phyloP scores from a whole-genome alignment of 495 filamentous ascomycete genomes.

The Penicillium ucsense region DNA sequence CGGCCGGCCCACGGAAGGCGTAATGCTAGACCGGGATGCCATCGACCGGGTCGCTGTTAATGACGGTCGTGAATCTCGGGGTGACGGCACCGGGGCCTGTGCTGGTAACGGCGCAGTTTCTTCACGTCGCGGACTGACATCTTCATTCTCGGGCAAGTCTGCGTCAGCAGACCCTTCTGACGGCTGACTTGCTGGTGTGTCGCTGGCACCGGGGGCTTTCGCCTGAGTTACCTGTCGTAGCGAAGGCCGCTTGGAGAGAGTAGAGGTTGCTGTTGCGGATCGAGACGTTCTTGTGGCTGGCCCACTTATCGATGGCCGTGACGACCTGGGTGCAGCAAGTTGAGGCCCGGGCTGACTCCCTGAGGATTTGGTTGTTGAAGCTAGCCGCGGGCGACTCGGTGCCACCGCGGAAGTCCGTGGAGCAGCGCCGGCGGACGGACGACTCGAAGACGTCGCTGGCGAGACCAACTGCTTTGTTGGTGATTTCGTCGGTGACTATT shows the following conservation, averaged over 20 bases:
- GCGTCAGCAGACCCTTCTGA: slow-evolving; percentile 25
- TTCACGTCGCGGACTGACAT: slow-evolving; percentile 14
- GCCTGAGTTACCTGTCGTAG: slow-evolving; percentile 22
- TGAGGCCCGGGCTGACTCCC: slow-evolving; percentile 54
- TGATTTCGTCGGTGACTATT: slow-evolving; percentile 66
- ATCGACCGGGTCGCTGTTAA: slow-evolving; percentile 16
- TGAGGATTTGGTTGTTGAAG: slow-evolving; percentile 46
- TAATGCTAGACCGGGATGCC: slow-evolving; percentile 16
- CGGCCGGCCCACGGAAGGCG: slow-evolving; percentile 20
- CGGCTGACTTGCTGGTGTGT: slow-evolving; percentile 15
- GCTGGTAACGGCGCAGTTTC: not conserved
- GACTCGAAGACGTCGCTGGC: slow-evolving; percentile 46
- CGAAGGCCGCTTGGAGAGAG: slow-evolving; percentile 30
- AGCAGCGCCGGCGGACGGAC: slow-evolving; percentile 40
- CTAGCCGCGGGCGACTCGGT: slow-evolving; percentile 42
- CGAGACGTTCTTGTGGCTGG: slow-evolving; percentile 23
- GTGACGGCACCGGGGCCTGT: slow-evolving; percentile 1
- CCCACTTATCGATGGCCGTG: slow-evolving; percentile 33
- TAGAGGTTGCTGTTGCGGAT: slow-evolving; percentile 17
- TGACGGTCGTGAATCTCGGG: slow-evolving; percentile 25
- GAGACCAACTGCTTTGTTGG: slow-evolving; percentile 66
- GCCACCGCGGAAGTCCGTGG: slow-evolving; percentile 33
- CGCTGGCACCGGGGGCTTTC: slow-evolving; percentile 21
- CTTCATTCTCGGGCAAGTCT: slow-evolving; percentile 16
- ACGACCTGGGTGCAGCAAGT: slow-evolving; percentile 18